Evolutionary conservation across 768 basidiomycete species (phyloP), one percentile per base, ranked within the genome.

Genomic region (Basidioascus undulatus): DNA sequence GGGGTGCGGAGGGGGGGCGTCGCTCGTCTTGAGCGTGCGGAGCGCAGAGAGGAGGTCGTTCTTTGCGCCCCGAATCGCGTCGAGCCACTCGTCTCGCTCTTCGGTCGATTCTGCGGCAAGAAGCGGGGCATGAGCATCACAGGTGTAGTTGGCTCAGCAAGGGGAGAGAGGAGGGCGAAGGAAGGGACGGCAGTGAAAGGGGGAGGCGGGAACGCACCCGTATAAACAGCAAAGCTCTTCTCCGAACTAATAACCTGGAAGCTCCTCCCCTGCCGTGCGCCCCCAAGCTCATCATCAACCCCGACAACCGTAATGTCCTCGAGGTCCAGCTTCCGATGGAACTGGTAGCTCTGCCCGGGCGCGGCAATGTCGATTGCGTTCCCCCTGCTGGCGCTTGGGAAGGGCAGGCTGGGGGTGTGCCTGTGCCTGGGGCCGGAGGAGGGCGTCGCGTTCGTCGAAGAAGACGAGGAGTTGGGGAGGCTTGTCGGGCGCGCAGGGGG

Each of bases 301-400:
- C 42, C 47, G 3, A 51, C 45, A 6, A 55, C 51, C 13, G 53
- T 57, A 3, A 54, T 26, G n/a, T 53, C 51, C 32, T 55, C 52
- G 13, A 58, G 45, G 20, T 45, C 44, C 19, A 55, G 32, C 27
- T 40, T 13, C 2, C 47, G 41, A 15, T 47, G 43, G 19, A 55
- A 45, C 10, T 39, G 23, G 33, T 49, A 53, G 27, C 39, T 36
- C 10, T 11, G 21, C 24, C 36, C 25, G 23, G 32, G 26, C 33
- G 18, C 19, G 11, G 26, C 18, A 24, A 38, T 20, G n/a, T 13
- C 25, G 26, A 8, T 16, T n/a, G n/a, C n/a, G n/a, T n/a, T n/a
- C n/a, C n/a, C n/a, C n/a, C n/a, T n/a, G n/a, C n/a, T n/a, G n/a
- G n/a, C n/a, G n/a, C n/a, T n/a, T n/a, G n/a, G 20, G 5, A 25